Conservation (phyloP, 257 asterid species). For the Haberlea rhodopensis region DNA sequence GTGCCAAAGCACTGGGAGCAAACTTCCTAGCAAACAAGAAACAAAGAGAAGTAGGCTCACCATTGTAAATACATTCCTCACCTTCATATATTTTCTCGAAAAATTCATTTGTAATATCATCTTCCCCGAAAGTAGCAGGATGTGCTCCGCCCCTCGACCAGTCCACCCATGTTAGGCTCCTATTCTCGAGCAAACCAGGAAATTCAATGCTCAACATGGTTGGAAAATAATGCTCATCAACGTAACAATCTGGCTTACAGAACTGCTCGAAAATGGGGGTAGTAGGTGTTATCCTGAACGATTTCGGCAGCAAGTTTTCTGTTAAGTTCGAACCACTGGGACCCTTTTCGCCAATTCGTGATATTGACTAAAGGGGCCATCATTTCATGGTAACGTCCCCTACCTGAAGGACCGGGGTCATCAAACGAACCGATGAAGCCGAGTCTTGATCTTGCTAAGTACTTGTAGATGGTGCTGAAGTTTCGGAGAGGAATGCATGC, state of each 20-base stretch:
- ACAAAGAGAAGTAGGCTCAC: slow-evolving; percentile 31
- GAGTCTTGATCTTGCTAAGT: slow-evolving; percentile 36
- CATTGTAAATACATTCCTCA: slow-evolving; percentile 31
- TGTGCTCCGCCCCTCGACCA: slow-evolving; percentile 60
- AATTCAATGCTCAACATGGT: slow-evolving; percentile 44
- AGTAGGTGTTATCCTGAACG: slow-evolving; percentile 31
- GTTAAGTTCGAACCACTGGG: slow-evolving; percentile 52
- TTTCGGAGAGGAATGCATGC: slow-evolving; percentile 53
- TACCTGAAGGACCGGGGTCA: slow-evolving; percentile 40
- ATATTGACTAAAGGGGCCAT: slow-evolving; percentile 43
- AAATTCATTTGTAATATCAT: slow-evolving; percentile 28
- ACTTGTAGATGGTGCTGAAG: slow-evolving; percentile 39
- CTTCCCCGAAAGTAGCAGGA: slow-evolving; percentile 36
- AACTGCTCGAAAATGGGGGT: slow-evolving; percentile 38
- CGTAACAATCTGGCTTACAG: slow-evolving; percentile 42
- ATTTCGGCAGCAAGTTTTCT: slow-evolving; percentile 35
- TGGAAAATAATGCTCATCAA: slow-evolving; percentile 50
- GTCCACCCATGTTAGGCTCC: slow-evolving; percentile 45
- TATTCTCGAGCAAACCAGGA: slow-evolving; percentile 41
- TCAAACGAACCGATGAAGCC: slow-evolving; percentile 45
- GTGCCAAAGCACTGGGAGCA: slow-evolving; percentile 43
- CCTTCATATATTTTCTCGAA: slow-evolving; percentile 22
- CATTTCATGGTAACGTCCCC: slow-evolving; percentile 42
- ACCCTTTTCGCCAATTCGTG: slow-evolving; percentile 54
- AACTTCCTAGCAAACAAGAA: slow-evolving; percentile 47